These are phyloP conservation scores for Zizania palustris DNA, from an alignment of 202 grass and related monocot species.

Conservation along the genomic window DNA sequence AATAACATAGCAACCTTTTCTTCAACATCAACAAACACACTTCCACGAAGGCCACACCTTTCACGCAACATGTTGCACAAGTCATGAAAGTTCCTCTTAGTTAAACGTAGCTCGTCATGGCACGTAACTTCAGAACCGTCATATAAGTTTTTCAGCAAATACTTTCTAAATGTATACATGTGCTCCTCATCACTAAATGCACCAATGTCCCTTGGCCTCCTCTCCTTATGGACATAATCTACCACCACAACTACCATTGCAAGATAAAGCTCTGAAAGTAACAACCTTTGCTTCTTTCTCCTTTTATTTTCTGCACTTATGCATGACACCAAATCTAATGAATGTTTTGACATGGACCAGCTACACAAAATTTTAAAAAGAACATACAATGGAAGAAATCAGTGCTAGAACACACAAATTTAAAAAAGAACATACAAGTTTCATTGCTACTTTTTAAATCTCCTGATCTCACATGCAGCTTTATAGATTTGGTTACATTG, in stretches of 20 bases:
- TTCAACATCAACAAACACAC: background rate
- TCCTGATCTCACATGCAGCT: slow-evolving; percentile 20
- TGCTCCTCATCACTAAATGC: background rate
- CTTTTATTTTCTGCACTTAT: slow-evolving; percentile 1
- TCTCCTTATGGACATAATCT: background rate
- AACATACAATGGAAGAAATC: too few relatives aligned
- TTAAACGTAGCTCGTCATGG: background rate
- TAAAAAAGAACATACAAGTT: too few relatives aligned
- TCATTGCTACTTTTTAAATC: slow-evolving; percentile 6
- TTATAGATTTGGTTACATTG: slow-evolving; percentile 14
- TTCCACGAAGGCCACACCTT: too few relatives aligned
- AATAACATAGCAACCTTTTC: background rate
- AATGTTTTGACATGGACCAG: too few relatives aligned
- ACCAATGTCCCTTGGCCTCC: background rate
- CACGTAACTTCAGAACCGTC: background rate
- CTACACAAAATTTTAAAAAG: too few relatives aligned
- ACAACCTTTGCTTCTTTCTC: background rate
- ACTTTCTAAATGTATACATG: too few relatives aligned
- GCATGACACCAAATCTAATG: too few relatives aligned
- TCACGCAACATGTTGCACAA: too few relatives aligned
- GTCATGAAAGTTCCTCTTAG: too few relatives aligned
- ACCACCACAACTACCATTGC: background rate
- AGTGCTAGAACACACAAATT: too few relatives aligned
- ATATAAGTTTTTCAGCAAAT: background rate
- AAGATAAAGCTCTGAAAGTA: background rate